Percentiles rank a stretch among this genome's conserved stretches.
These are phyloP conservation scores for Aureobasidium melanogenum DNA, from an alignment of 2,329 filamentous ascomycete species.

Conservation along the genomic window DNA sequence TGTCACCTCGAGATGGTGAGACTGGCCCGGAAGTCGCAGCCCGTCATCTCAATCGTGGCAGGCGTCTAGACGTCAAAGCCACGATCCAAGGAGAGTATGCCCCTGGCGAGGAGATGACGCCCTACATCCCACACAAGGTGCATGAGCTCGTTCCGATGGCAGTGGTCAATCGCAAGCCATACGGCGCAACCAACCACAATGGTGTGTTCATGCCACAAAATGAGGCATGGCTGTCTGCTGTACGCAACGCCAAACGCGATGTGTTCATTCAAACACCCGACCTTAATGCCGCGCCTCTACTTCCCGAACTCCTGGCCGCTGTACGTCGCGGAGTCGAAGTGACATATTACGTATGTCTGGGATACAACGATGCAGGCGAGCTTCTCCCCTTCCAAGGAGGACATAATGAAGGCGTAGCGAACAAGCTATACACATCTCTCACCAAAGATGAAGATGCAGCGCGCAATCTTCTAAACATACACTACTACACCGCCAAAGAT, in stretches of 20 bases:
- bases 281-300: constrained; percentile 60
- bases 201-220: constrained; percentile 63
- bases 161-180: constrained; percentile 60
- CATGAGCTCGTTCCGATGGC: constrained; percentile 59
- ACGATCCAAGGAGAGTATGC: constrained; percentile 44
- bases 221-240: constrained; percentile 61
- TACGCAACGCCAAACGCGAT: constrained; percentile 52
- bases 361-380: constrained; percentile 72
- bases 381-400: constrained; percentile 67
- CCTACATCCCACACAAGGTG: constrained; percentile 49
- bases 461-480: constrained; percentile 47
- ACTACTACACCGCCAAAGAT: constrained; percentile 68
- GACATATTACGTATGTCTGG: constrained; percentile 63
- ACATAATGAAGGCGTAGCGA: constrained; percentile 62
- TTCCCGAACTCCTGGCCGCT: constrained; percentile 55
- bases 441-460: constrained; percentile 31
- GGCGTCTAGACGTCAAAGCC: constrained; percentile 19
- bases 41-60: constrained; percentile 48
- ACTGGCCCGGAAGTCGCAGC: constrained; percentile 51
- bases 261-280: constrained; percentile 77
- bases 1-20: constrained; percentile 44
- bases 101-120: constrained; percentile 52
- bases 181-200: constrained; percentile 53
- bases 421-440: constrained; percentile 49
- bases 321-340: constrained; percentile 60